Base-by-base conservation (phyloP, 75 land plant species). In the Selaginella moellendorffii region DNA sequence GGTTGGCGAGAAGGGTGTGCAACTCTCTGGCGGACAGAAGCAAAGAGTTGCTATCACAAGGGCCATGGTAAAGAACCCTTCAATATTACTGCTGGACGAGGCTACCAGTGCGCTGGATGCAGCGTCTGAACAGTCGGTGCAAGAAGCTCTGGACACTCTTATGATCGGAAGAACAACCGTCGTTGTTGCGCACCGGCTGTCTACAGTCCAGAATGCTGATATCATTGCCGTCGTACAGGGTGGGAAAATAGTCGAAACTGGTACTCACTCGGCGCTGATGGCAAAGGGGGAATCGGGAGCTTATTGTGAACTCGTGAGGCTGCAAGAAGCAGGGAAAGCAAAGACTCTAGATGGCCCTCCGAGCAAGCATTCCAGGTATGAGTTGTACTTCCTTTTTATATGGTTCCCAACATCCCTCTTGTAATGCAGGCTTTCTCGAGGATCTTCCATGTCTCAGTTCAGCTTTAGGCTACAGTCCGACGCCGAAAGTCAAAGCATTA, bases 41-140 rank as follows among this genome's bases (percentile, higher is more conserved):
- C 46, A 36, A 36, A 36, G 46, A 14, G 14, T 36, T 36, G 46
- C 46, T 5, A 36, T 36, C 14, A 36, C 46, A 5, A 5, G 46
- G 14, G 46, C 46, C 5, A 36, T 36, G 46, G 46, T 36, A 36
- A 36, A 36, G 14, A 14, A 36, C 14, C 46, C 46, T 36, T 36
- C 46, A 5, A 14, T 36, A 5, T 14, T 36, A 5, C 46, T 36
- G 10, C 46, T 36, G 14, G 46, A 36, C 46, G 46, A 36, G 46
- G 46, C 46, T 18, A 85, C 89, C 24, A 85, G 89, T 64, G 89
- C 85, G 26, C 29, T 85, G 65, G 89, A 85, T 53, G 51, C 83
- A 18, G 83, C 67, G 24, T 82, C 89, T 0, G 89, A 85, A 72
- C 70, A 72, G 21, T 30, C 74, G 25, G 81, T 85, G 62, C 89